These are phyloP conservation scores for Triticum aestivum DNA, from an alignment of 176 grass and related monocot genomes.

Conservation along the genomic window DNA sequence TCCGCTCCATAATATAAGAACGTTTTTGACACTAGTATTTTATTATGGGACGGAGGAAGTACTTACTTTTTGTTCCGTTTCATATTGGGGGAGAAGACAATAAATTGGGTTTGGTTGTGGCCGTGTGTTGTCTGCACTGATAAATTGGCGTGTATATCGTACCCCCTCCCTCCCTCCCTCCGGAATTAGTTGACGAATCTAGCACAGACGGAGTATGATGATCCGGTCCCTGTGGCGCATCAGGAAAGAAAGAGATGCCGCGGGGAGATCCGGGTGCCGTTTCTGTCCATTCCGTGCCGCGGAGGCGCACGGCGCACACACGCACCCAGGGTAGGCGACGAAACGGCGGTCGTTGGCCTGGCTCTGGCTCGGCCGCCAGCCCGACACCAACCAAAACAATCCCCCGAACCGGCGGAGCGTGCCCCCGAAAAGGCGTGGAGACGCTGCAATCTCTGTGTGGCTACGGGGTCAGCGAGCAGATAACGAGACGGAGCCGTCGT, in stretches of 20 bases:
- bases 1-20: no score
- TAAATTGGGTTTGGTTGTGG: neutral
- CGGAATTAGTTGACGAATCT: no score
- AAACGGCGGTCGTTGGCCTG: slow-evolving; percentile 21
- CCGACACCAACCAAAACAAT: neutral
- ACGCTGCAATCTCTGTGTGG: slow-evolving; percentile 36
- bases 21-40: no score
- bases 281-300: neutral
- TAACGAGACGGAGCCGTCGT: slow-evolving; percentile 25
- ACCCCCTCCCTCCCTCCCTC: no score
- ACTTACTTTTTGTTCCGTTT: neutral
- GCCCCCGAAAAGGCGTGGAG: neutral
- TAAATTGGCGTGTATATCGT: neutral
- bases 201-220: no score
- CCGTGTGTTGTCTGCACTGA: neutral
- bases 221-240: no score
- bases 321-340: slow-evolving; percentile 20
- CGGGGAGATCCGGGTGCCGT: slow-evolving; percentile 4
- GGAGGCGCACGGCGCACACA: neutral
- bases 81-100: neutral
- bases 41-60: no score
- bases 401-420: neutral
- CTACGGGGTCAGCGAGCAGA: slow-evolving; percentile 1
- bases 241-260: neutral
- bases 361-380: neutral